A percentile compares a stretch with the other conserved stretches of the same genome.
Evolutionary conservation across 192 early-diverging fungal genomes (phyloP).

Genomic region (Spinellus fusiger): DNA sequence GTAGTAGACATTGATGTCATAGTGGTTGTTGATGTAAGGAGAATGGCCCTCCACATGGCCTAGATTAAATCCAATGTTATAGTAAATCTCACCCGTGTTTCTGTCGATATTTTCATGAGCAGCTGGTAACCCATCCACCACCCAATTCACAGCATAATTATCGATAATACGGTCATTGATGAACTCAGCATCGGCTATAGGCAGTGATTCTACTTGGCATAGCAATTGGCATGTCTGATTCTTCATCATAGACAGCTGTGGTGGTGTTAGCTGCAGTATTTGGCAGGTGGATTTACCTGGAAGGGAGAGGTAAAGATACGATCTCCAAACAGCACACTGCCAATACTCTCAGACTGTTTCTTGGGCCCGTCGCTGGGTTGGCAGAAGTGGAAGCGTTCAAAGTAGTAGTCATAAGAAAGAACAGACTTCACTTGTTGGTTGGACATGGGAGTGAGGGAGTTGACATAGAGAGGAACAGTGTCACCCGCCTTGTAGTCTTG

Average conservation of each 20-base stretch:
- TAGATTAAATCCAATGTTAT: constrained; percentile 78
- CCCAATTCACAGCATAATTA: constrained; percentile 75
- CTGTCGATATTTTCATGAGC: constrained; percentile 53
- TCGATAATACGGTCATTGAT: constrained; percentile 79
- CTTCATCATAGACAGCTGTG: constrained; percentile 61
- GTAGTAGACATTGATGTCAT: constrained; percentile 78
- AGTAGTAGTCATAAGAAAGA: constrained; percentile 86
- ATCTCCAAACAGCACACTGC: constrained; percentile 94
- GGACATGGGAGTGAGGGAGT: constrained; percentile 75
- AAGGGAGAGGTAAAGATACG: constrained; percentile 81
- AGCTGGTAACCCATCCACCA: constrained; percentile 90
- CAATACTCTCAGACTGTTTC: constrained; percentile 73
- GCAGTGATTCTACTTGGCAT: constrained; percentile 52
- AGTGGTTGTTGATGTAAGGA: constrained; percentile 78
- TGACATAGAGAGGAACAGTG: constrained; percentile 74
- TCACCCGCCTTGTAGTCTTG: constrained; percentile 70
- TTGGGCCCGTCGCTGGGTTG: constrained; percentile 56
- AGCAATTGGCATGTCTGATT: constrained; percentile 55
- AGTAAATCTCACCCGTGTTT: constrained; percentile 44
- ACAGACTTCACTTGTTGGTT: constrained; percentile 62
- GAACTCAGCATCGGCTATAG: constrained; percentile 73
- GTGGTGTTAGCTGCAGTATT: background rate
- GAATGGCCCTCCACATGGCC: constrained; percentile 37
- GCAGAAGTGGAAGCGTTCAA: constrained; percentile 84
- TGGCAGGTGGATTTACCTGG: constrained; percentile 41